A percentile compares a stretch with the other conserved stretches of the same genome.
These are phyloP conservation scores for Erucastrum elatum DNA, from an alignment of 345 rosid genomes.

Conservation along the genomic window DNA sequence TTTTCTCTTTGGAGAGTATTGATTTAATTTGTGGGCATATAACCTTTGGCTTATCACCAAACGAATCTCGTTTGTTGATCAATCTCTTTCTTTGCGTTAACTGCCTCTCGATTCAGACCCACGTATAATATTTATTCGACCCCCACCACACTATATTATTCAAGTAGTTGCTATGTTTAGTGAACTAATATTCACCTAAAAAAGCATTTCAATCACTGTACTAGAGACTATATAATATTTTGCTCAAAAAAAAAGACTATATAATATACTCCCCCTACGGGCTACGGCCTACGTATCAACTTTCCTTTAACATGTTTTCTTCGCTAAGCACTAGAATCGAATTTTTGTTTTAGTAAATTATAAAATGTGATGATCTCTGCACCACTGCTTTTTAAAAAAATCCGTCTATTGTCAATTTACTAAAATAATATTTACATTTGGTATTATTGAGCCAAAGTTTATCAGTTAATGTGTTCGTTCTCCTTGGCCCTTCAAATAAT, in stretches of 20 bases:
- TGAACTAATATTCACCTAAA: constrained; percentile 32
- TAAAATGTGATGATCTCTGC: neutral
- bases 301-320: constrained; percentile 1
- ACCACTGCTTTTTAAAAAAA: neutral
- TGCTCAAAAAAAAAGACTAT: neutral
- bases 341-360: neutral
- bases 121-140: constrained; percentile 2
- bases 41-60: constrained; percentile 1
- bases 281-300: neutral
- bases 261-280: neutral
- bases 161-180: constrained; percentile 9
- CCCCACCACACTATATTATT: neutral
- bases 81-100: constrained; percentile 30
- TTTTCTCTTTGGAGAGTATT: neutral
- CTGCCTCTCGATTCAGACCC: constrained; percentile 12
- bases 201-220: neutral
- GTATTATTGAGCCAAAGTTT: constrained; percentile 11
- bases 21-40: neutral
- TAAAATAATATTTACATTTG: neutral
- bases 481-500: neutral
- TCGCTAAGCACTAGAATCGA: neutral
- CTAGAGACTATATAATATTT: neutral
- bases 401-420: neutral
- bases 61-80: constrained; percentile 34
- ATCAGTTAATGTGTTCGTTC: neutral